phyloP scores from a whole-genome alignment of 2,329 filamentous ascomycete species.

The Coleophoma cylindrospora region DNA sequence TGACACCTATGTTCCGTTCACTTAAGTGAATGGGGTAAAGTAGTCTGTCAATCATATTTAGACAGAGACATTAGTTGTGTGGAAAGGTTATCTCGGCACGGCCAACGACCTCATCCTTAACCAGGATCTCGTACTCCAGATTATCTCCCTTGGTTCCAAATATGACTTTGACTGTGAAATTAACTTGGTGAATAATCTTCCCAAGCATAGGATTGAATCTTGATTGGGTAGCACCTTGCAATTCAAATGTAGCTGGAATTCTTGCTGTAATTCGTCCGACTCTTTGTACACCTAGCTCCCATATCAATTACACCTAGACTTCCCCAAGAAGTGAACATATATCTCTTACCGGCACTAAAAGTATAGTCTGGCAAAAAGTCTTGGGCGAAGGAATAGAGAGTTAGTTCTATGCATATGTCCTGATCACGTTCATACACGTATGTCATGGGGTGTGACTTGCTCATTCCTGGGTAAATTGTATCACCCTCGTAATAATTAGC shows the following conservation, averaged over 20 bases:
- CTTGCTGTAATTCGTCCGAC: not conserved
- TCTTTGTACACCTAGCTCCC: not conserved
- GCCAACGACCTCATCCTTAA: constrained; percentile 1
- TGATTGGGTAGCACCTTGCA: not conserved
- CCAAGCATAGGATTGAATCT: not conserved
- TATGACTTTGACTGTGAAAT: not conserved
- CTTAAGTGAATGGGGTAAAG: too few relatives aligned
- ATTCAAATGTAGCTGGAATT: constrained; percentile 1
- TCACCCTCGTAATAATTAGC: constrained; percentile 1
- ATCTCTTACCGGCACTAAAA: not conserved
- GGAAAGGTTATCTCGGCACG: too few relatives aligned
- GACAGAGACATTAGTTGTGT: too few relatives aligned
- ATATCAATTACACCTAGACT: not conserved
- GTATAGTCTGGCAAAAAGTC: not conserved
- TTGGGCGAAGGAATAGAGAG: not conserved
- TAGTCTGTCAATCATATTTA: too few relatives aligned
- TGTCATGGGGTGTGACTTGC: not conserved
- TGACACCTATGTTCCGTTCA: too few relatives aligned
- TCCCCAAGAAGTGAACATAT: not conserved
- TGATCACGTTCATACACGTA: not conserved
- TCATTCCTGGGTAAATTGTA: not conserved
- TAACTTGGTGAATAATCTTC: not conserved
- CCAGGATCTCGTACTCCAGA: constrained; percentile 3
- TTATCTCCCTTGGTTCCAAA: constrained; percentile 9
- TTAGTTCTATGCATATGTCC: not conserved